Conservation (phyloP, 306 rosid species). For the Pyrus betulifolia region DNA sequence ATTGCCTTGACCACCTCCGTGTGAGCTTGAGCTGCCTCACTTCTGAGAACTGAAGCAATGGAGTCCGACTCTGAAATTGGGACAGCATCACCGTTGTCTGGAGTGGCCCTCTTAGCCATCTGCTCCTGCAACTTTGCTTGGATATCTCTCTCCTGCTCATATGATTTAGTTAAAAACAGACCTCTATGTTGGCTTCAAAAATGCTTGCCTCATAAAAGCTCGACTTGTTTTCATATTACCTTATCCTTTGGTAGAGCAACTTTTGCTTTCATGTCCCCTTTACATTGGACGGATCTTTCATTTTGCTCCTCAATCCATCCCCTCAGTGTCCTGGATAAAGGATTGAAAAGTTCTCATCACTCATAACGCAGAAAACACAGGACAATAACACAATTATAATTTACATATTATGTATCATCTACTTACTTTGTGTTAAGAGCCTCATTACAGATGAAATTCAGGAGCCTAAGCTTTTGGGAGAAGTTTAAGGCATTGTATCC, state of each 20-base stretch:
- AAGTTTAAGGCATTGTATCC: slow-evolving; percentile 32
- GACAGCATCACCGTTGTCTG: slow-evolving; percentile 22
- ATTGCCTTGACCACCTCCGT: slow-evolving; percentile 38
- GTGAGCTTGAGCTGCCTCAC: slow-evolving; percentile 46
- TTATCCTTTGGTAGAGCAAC: slow-evolving; percentile 32
- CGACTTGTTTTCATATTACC: slow-evolving; percentile 15
- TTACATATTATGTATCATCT: background rate
- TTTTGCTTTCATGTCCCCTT: slow-evolving; percentile 32
- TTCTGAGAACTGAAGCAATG: slow-evolving; percentile 33
- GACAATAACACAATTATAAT: background rate
- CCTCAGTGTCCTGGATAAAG: slow-evolving; percentile 34
- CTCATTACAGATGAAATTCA: slow-evolving; percentile 49
- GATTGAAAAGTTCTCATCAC: background rate
- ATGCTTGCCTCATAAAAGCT: background rate
- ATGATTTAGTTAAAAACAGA: background rate
- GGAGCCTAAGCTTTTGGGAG: slow-evolving; percentile 33
- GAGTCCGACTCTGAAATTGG: slow-evolving; percentile 27
- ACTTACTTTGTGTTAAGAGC: slow-evolving; percentile 45
- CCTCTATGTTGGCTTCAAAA: background rate
- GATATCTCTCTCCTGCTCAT: slow-evolving; percentile 28
- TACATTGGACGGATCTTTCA: slow-evolving; percentile 13
- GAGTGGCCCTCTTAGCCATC: slow-evolving; percentile 28
- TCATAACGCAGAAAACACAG: background rate
- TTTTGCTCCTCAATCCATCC: slow-evolving; percentile 38
- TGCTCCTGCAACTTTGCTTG: slow-evolving; percentile 41